Evolutionary conservation across 768 basidiomycete genomes (phyloP).

Genomic region (Fomitopsis serialis): DNA sequence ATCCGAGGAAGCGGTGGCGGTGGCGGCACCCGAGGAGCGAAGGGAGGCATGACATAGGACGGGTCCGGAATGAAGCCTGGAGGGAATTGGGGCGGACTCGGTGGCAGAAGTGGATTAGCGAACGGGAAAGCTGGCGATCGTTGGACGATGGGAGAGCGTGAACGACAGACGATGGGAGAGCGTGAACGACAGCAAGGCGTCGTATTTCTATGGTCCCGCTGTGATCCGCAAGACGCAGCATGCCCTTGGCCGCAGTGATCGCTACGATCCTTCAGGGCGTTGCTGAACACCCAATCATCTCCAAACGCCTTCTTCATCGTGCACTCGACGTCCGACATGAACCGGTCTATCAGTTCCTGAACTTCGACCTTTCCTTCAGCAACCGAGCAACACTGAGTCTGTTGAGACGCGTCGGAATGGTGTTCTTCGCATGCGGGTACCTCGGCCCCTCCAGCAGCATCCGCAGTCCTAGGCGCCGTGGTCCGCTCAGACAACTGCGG

Average conservation of each 20-base stretch:
- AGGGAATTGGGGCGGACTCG: no score
- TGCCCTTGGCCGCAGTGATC: neutral
- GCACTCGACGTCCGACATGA: constrained; percentile 14
- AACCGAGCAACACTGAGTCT: constrained; percentile 11
- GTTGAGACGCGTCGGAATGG: neutral
- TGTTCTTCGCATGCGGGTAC: neutral
- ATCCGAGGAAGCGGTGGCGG: no score
- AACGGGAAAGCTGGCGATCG: no score
- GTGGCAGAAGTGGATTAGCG: no score
- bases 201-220: neutral
- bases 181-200: neutral
- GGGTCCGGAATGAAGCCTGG: no score
- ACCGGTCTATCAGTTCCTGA: constrained; percentile 10
- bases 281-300: constrained; percentile 8
- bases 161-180: neutral
- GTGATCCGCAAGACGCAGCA: neutral
- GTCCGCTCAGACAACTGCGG: neutral
- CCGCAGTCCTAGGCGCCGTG: neutral
- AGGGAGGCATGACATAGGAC: no score
- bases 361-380: constrained; percentile 14
- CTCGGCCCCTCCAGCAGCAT: neutral
- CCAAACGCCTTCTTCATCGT: constrained; percentile 16
- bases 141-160: no score
- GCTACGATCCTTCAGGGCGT: neutral
- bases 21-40: no score